Evolutionary conservation across 768 basidiomycete genomes (phyloP).

Genomic region (Grammothele lineata): DNA sequence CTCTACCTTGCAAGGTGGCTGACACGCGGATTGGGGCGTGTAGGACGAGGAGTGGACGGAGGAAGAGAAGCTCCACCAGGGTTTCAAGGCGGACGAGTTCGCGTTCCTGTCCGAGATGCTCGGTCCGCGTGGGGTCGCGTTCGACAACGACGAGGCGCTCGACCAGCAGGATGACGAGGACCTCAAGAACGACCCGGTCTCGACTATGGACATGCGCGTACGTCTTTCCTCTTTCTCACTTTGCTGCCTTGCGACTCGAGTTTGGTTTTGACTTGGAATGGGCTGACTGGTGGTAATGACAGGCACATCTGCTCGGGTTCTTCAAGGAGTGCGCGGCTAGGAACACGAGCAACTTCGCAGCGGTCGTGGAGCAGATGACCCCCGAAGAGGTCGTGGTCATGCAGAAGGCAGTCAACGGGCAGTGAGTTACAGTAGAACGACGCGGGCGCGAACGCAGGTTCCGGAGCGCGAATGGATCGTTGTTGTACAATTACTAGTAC

Average conservation of each 20-base stretch:
- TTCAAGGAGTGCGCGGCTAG: slow-evolving; percentile 61
- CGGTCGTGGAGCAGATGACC: slow-evolving; percentile 59
- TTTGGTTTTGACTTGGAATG: too few relatives aligned
- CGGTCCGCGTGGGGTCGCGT: slow-evolving; percentile 68
- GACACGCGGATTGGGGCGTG: slow-evolving; percentile 9
- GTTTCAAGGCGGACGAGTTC: slow-evolving; percentile 68
- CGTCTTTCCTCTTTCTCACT: slow-evolving; percentile 13
- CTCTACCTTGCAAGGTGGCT: too few relatives aligned
- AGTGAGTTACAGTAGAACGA: background rate
- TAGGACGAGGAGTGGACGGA: slow-evolving; percentile 94
- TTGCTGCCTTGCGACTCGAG: background rate
- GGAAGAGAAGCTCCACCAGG: slow-evolving; percentile 59
- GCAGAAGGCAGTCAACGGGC: slow-evolving; percentile 37
- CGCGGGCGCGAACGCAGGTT: too few relatives aligned
- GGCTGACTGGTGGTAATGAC: background rate
- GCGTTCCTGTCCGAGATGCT: slow-evolving; percentile 83
- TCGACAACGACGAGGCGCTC: slow-evolving; percentile 75
- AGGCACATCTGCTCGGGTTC: slow-evolving; percentile 72
- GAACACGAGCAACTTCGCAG: slow-evolving; percentile 60
- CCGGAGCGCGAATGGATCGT: too few relatives aligned
- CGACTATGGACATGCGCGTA: slow-evolving; percentile 78
- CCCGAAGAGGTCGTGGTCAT: slow-evolving; percentile 72
- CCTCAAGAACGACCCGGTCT: slow-evolving; percentile 79
- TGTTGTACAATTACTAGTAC: too few relatives aligned
- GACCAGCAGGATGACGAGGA: slow-evolving; percentile 83